Percentiles rank a stretch among this genome's conserved stretches.
Conservation (phyloP, 192 early-diverging fungal species). For the Coemansia sp. region DNA sequence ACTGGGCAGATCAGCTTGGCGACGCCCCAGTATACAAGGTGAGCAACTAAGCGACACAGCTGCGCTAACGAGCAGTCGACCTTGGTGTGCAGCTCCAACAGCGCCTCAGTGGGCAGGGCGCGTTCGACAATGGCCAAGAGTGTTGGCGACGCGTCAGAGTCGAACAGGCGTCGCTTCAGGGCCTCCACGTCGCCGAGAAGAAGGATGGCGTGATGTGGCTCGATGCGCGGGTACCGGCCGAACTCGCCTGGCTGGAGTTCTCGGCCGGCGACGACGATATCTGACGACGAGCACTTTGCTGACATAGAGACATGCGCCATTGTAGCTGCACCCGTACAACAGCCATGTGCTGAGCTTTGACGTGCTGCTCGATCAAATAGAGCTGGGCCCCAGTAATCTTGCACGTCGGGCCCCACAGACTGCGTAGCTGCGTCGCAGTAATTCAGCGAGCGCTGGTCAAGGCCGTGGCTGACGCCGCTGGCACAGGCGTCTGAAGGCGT, state of each 20-base stretch:
- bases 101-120: constrained; percentile 33
- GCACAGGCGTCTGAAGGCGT: constrained; percentile 23
- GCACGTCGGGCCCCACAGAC: constrained; percentile 26
- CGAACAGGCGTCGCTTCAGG: constrained; percentile 71
- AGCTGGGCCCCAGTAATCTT: constrained; percentile 36
- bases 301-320: constrained; percentile 21
- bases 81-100: constrained; percentile 77
- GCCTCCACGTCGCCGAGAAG: constrained; percentile 77
- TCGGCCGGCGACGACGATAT: constrained; percentile 48
- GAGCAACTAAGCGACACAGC: constrained; percentile 84
- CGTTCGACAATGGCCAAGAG: constrained; percentile 71
- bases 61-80: constrained; percentile 94
- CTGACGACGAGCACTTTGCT: constrained; percentile 18
- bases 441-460: background rate
- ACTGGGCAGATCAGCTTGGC: constrained; percentile 89
- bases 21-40: constrained; percentile 91
- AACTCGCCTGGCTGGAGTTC: constrained; percentile 59
- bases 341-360: background rate
- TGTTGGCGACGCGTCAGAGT: constrained; percentile 82
- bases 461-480: background rate
- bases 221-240: constrained; percentile 63
- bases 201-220: constrained; percentile 86
- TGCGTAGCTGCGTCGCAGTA: constrained; percentile 10
- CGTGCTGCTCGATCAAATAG: constrained; percentile 10
- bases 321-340: constrained; percentile 23